Percentiles rank a stretch among this genome's conserved stretches.
These are phyloP conservation scores for Climacium dendroides DNA, from an alignment of 225 moss, liverwort and hornwort species.

Conservation along the genomic window DNA sequence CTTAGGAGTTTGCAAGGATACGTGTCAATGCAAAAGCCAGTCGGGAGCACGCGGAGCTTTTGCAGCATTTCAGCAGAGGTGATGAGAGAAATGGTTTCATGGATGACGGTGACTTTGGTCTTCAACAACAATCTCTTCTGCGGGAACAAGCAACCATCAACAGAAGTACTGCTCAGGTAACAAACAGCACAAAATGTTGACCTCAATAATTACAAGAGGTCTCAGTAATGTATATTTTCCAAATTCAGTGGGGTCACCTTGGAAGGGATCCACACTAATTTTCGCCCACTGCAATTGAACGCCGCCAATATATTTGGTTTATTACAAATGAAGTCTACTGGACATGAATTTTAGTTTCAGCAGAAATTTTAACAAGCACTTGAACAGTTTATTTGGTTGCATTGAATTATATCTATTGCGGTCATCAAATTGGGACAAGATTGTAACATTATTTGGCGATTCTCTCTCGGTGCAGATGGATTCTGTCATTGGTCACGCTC, in stretches of 20 bases:
- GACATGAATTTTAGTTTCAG: background rate
- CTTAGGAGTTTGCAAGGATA: conserved; percentile 71
- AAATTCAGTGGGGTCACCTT: background rate
- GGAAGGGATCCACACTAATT: background rate
- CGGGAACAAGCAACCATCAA: conserved; percentile 47
- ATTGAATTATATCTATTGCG: background rate
- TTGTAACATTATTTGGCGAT: background rate
- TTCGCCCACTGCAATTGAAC: background rate
- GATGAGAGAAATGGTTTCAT: conserved; percentile 47
- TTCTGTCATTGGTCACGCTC: conserved; percentile 60
- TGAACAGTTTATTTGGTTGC: background rate
- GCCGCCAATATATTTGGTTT: background rate
- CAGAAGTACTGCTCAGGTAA: conserved; percentile 61
- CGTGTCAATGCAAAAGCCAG: conserved; percentile 59
- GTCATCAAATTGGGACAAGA: background rate
- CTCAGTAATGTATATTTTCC: background rate
- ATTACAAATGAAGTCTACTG: background rate
- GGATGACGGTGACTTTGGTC: conserved; percentile 28
- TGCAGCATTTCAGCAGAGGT: conserved; percentile 59
- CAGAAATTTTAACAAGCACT: background rate
- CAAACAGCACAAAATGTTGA: background rate
- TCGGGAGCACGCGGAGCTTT: conserved; percentile 64
- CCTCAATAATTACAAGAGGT: background rate
- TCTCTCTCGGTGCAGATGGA: conserved; percentile 38
- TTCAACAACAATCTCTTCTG: conserved; percentile 41